These are phyloP conservation scores for Apiospora arundinis DNA, from an alignment of 2,329 filamentous ascomycete genomes.

Conservation along the genomic window DNA sequence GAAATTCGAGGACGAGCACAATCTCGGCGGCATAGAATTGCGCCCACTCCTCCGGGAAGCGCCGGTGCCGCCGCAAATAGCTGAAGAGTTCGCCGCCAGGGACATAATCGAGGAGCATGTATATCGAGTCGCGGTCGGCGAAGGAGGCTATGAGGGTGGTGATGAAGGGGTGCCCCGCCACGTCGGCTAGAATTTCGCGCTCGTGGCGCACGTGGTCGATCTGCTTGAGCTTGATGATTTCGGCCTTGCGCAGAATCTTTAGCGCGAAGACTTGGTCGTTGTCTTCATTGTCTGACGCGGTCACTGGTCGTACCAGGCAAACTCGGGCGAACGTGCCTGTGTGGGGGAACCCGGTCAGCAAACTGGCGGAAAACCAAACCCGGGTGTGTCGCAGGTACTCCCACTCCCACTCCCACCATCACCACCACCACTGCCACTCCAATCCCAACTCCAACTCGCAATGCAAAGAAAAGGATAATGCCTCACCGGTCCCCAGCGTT, in stretches of 20 bases:
- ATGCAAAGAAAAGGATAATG: conserved; percentile 29
- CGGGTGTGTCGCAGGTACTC: not conserved
- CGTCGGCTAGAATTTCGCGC: conserved; percentile 76
- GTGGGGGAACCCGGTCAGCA: conserved; percentile 4
- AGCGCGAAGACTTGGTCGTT: conserved; percentile 76
- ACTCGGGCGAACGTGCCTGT: conserved; percentile 82
- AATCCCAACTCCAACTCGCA: not conserved
- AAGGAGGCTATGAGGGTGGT: conserved; percentile 80
- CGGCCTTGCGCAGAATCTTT: conserved; percentile 77
- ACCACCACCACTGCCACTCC: not conserved
- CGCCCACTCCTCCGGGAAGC: conserved; percentile 79
- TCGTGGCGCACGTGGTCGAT: conserved; percentile 88
- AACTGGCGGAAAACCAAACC: conserved; percentile 8
- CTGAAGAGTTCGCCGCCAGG: conserved; percentile 86
- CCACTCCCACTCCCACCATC: not conserved
- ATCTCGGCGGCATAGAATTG: conserved; percentile 88
- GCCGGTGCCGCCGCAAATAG: conserved; percentile 77
- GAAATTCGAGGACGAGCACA: conserved; percentile 78
- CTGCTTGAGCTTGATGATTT: conserved; percentile 82
- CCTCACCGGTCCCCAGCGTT: conserved; percentile 75
- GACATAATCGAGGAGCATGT: conserved; percentile 84
- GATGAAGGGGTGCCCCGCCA: conserved; percentile 84
- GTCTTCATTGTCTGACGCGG: conserved; percentile 57
- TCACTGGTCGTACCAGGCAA: conserved; percentile 74
- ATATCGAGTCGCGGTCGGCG: conserved; percentile 78